These are phyloP conservation scores for Talaromyces islandicus DNA, from an alignment of 2,329 filamentous ascomycete species.

Conservation along the genomic window DNA sequence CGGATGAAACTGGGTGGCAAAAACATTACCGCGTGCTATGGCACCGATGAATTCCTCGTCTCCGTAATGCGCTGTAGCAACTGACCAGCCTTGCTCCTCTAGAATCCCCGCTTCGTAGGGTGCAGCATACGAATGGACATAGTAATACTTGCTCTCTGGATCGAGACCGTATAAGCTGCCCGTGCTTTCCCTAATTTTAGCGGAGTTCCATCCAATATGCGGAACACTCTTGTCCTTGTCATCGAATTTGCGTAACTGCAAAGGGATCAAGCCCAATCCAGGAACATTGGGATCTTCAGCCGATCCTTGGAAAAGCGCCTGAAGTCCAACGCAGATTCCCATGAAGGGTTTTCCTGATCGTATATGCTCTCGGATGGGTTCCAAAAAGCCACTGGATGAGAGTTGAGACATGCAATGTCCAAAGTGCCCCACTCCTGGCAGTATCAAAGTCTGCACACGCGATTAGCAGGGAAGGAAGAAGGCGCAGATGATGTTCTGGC, in stretches of 20 bases:
- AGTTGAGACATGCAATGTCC: slow-evolving; percentile 90
- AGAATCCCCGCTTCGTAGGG: slow-evolving; percentile 68
- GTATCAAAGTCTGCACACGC: slow-evolving; percentile 71
- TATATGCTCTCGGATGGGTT: slow-evolving; percentile 77
- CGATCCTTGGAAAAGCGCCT: slow-evolving; percentile 83
- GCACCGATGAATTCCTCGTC: slow-evolving; percentile 87
- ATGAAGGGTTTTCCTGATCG: slow-evolving; percentile 92
- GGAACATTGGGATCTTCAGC: slow-evolving; percentile 66
- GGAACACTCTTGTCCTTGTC: slow-evolving; percentile 81
- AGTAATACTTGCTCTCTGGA: slow-evolving; percentile 91
- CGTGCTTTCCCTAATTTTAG: slow-evolving; percentile 47
- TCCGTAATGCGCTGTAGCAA: slow-evolving; percentile 87
- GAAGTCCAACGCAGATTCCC: slow-evolving; percentile 92
- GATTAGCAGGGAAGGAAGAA: background rate
- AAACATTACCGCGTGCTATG: slow-evolving; percentile 74
- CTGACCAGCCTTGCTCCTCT: slow-evolving; percentile 77
- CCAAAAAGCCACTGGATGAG: slow-evolving; percentile 71
- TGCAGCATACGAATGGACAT: slow-evolving; percentile 90
- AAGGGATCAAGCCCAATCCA: slow-evolving; percentile 71
- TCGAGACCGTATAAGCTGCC: slow-evolving; percentile 70
- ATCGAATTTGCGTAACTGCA: slow-evolving; percentile 68
- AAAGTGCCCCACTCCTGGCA: slow-evolving; percentile 95
- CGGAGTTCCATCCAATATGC: slow-evolving; percentile 98
- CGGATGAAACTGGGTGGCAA: slow-evolving; percentile 94
- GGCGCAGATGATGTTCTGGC: slow-evolving; percentile 15